Evolutionary conservation across 805 yeast genomes (phyloP).

Genomic region (Myxozyma mucilagina): DNA sequence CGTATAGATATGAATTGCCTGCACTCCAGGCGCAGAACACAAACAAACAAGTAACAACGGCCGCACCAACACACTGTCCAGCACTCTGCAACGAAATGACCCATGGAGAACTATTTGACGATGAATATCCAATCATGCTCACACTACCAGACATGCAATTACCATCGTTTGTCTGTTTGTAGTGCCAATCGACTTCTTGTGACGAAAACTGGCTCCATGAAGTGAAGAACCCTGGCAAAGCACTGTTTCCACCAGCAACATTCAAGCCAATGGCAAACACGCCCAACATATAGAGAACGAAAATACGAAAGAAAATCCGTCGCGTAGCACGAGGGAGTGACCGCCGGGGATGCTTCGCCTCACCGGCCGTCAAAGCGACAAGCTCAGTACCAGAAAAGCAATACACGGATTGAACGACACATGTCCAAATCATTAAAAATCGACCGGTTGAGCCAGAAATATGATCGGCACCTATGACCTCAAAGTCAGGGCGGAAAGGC

Average conservation of each 20-base stretch:
- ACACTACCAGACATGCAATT: slow-evolving; percentile 21
- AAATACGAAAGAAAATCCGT: slow-evolving; percentile 79
- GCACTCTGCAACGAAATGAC: slow-evolving; percentile 69
- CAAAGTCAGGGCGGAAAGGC: slow-evolving; percentile 25
- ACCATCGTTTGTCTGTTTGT: background rate
- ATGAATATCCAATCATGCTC: slow-evolving; percentile 42
- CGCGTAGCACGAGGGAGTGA: slow-evolving; percentile 72
- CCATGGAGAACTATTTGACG: slow-evolving; percentile 71
- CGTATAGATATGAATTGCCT: slow-evolving; percentile 70
- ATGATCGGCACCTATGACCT: slow-evolving; percentile 1
- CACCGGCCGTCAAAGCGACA: slow-evolving; percentile 76
- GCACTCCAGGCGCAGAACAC: slow-evolving; percentile 56
- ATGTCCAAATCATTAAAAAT: slow-evolving; percentile 69
- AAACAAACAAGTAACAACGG: slow-evolving; percentile 55
- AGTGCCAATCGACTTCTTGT: slow-evolving; percentile 21
- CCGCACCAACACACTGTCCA: slow-evolving; percentile 68
- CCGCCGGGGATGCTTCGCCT: slow-evolving; percentile 64
- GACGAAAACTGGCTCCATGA: slow-evolving; percentile 50
- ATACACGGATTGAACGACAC: slow-evolving; percentile 73
- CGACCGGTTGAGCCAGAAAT: slow-evolving; percentile 32
- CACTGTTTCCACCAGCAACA: slow-evolving; percentile 42
- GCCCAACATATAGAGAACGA: slow-evolving; percentile 64
- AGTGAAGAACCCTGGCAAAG: slow-evolving; percentile 25
- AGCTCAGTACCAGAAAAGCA: slow-evolving; percentile 75
- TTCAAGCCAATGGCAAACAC: slow-evolving; percentile 61